Percentiles rank a stretch among this genome's conserved stretches.
Evolutionary conservation across 1,284 basidiomycete genomes (phyloP).

Genomic region (Lentinula novae-zelandiae): DNA sequence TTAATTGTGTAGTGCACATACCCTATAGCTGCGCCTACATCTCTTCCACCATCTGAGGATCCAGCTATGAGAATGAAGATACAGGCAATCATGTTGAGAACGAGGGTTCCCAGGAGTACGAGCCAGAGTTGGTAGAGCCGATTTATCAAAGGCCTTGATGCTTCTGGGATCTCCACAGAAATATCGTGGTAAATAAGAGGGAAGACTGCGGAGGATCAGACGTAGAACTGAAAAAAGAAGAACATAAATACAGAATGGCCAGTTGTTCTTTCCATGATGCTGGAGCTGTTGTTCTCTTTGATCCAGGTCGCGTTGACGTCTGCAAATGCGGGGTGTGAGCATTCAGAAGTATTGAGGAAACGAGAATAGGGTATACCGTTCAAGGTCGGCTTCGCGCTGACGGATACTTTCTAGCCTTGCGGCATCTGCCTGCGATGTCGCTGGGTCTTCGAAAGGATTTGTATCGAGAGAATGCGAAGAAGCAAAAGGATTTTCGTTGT

Average conservation of each 20-base stretch:
- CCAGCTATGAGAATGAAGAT: constrained; percentile 83
- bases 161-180: constrained; percentile 82
- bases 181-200: constrained; percentile 95
- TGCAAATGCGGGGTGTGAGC: neutral
- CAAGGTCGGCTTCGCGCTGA: constrained; percentile 77
- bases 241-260: constrained; percentile 70
- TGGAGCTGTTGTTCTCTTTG: constrained; percentile 71
- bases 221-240: constrained; percentile 12
- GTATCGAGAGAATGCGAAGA: constrained; percentile 79
- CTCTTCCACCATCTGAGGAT: constrained; percentile 72
- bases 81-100: constrained; percentile 90
- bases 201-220: constrained; percentile 57
- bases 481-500: constrained; percentile 72
- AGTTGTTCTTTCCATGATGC: constrained; percentile 83
- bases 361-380: constrained; percentile 46
- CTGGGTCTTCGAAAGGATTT: constrained; percentile 82
- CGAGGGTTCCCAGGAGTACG: constrained; percentile 71
- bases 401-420: constrained; percentile 59
- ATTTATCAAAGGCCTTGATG: constrained; percentile 75
- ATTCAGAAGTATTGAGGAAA: neutral
- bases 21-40: constrained; percentile 79
- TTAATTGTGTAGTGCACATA: constrained; percentile 32
- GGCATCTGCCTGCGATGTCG: constrained; percentile 32
- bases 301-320: constrained; percentile 54
- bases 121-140: constrained; percentile 89